Conservation (phyloP, 345 rosid species). For the Eucalyptus leucophloia region DNA sequence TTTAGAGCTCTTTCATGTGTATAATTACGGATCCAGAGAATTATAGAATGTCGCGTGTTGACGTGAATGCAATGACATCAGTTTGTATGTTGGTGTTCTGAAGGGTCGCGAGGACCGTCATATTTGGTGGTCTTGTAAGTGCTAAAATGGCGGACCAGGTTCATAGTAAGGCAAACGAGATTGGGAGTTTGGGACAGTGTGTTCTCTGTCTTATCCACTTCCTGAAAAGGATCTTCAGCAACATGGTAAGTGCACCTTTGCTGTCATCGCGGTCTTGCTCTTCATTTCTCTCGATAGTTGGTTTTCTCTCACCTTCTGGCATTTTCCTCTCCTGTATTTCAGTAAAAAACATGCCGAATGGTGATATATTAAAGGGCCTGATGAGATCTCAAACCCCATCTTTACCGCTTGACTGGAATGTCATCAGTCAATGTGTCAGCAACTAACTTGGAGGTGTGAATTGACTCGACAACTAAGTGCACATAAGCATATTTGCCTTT, state of each 20-base stretch:
- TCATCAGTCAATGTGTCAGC: background rate
- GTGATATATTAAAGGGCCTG: background rate
- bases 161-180: constrained; percentile 47
- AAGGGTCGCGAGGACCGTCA: constrained; percentile 86
- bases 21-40: background rate
- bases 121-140: constrained; percentile 71
- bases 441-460: background rate
- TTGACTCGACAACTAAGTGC: background rate
- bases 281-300: background rate
- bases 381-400: background rate
- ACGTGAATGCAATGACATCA: background rate
- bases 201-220: constrained; percentile 78
- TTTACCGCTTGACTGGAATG: background rate
- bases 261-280: background rate
- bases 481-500: background rate
- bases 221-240: constrained; percentile 53
- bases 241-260: constrained; percentile 38
- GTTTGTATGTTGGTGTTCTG: constrained; percentile 1
- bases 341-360: background rate
- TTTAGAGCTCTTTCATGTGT: background rate
- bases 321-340: background rate
- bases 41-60: background rate
- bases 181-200: constrained; percentile 36
- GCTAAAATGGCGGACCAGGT: constrained; percentile 60
- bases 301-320: background rate